phyloP scores from a whole-genome alignment of 2,329 filamentous ascomycete genomes.

The Paramyrothecium roridum region DNA sequence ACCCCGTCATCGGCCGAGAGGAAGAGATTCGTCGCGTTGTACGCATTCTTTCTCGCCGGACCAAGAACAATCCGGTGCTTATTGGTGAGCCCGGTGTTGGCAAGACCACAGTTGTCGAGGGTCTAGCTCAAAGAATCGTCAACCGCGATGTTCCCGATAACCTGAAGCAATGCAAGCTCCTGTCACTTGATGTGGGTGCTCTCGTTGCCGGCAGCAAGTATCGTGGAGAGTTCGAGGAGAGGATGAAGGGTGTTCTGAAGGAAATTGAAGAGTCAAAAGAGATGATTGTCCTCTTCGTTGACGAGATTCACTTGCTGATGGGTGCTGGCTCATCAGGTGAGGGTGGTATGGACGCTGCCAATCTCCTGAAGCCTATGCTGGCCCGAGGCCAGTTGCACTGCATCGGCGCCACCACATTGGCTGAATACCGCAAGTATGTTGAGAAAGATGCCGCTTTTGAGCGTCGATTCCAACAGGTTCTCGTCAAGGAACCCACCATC shows the following conservation, averaged over 20 bases:
- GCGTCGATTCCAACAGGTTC: constrained; percentile 95
- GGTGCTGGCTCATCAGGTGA: constrained; percentile 92
- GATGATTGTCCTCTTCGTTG: constrained; percentile 96
- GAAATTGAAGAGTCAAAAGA: constrained; percentile 94
- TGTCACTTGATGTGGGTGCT: constrained; percentile 92
- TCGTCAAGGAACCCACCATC: constrained; percentile 91
- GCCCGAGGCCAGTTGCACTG: constrained; percentile 95
- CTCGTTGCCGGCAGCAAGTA: constrained; percentile 98
- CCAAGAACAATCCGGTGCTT: constrained; percentile 97
- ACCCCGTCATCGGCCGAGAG: constrained; percentile 94
- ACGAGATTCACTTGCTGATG: constrained; percentile 98
- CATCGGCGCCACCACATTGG: constrained; percentile 92
- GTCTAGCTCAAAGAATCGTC: constrained; percentile 90
- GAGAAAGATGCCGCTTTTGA: constrained; percentile 98
- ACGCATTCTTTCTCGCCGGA: constrained; percentile 85
- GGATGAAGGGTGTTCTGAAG: constrained; percentile 98
- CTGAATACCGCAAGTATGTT: constrained; percentile 97
- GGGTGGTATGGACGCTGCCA: constrained; percentile 98
- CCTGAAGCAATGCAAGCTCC: constrained; percentile 85
- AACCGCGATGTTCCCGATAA: constrained; percentile 96
- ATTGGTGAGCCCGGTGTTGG: constrained; percentile 98
- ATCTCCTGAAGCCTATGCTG: constrained; percentile 96
- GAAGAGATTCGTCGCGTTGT: constrained; percentile 93
- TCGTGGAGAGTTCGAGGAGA: constrained; percentile 96
- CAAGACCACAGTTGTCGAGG: constrained; percentile 97